Percentiles rank a stretch among this genome's conserved stretches.
Evolutionary conservation across 129 eudicot genomes (phyloP).

Genomic region (Erigeron canadensis): DNA sequence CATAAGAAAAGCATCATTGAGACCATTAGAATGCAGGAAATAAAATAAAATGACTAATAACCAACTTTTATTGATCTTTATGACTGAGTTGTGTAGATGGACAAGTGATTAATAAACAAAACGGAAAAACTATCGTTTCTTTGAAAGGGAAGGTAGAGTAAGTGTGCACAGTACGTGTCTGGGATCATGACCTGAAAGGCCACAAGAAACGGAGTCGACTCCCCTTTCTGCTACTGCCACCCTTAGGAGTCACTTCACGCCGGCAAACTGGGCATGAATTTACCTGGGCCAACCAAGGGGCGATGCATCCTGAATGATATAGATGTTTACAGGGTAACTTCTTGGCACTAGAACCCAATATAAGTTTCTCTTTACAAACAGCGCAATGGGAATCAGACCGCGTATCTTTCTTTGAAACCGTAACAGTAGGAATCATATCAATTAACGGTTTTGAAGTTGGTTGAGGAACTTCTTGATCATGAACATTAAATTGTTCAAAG

Average conservation of each 20-base stretch:
- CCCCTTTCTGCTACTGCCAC: conserved; percentile 33
- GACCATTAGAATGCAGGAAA: not conserved
- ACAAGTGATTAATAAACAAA: conserved; percentile 31
- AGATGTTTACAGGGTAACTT: conserved; percentile 72
- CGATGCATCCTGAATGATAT: conserved; percentile 71
- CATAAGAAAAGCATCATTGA: no score
- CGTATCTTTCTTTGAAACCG: conserved; percentile 52
- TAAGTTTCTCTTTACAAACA: conserved; percentile 66
- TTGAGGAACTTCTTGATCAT: conserved; percentile 50
- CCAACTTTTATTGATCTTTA: conserved; percentile 35
- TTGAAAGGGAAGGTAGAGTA: conserved; percentile 10
- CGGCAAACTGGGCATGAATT: conserved; percentile 86
- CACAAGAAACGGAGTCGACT: conserved; percentile 51
- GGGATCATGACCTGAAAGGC: conserved; percentile 45
- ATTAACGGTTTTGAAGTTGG: conserved; percentile 55
- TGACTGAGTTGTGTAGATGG: conserved; percentile 29
- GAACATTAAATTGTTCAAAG: conserved; percentile 44
- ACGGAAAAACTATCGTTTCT: conserved; percentile 22
- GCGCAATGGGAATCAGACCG: conserved; percentile 73
- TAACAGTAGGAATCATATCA: conserved; percentile 54
- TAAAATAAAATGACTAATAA: conserved; percentile 23
- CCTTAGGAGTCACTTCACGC: conserved; percentile 42
- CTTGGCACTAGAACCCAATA: conserved; percentile 59
- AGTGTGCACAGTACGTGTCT: not conserved
- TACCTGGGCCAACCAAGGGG: conserved; percentile 67